phyloP scores from a whole-genome alignment of 2,329 filamentous ascomycete species.

The Nemania sp. region DNA sequence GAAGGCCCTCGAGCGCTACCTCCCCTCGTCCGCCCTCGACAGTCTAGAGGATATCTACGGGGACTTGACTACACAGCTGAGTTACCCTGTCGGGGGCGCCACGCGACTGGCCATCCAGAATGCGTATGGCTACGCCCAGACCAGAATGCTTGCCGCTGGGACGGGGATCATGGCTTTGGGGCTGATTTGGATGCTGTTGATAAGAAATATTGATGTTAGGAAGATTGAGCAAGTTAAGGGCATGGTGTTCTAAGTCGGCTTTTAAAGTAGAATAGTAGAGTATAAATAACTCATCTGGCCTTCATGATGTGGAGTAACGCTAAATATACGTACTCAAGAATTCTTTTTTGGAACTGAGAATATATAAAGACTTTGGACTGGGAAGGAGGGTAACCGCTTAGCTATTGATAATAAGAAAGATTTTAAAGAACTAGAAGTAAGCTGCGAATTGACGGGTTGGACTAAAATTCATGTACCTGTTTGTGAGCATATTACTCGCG shows the following conservation, averaged over 20 bases:
- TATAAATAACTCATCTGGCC: not conserved
- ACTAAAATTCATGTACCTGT: too few relatives aligned
- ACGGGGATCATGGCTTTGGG: slow-evolving; percentile 19
- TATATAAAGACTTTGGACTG: not conserved
- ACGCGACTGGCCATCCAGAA: slow-evolving; percentile 23
- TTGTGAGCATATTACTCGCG: too few relatives aligned
- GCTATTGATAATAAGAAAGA: not conserved
- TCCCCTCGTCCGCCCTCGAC: slow-evolving; percentile 52
- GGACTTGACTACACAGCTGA: slow-evolving; percentile 18
- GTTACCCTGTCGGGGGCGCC: slow-evolving; percentile 22
- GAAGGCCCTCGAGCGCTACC: slow-evolving; percentile 58
- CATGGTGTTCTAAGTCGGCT: slow-evolving; percentile 14
- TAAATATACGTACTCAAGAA: not conserved
- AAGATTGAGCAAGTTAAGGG: slow-evolving; percentile 27
- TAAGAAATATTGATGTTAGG: slow-evolving; percentile 29
- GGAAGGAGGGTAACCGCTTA: not conserved
- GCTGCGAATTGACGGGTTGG: too few relatives aligned
- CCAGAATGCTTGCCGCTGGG: slow-evolving; percentile 20
- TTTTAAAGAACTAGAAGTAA: not conserved
- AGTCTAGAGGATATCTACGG: slow-evolving; percentile 19
- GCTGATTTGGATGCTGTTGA: slow-evolving; percentile 23
- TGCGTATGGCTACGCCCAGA: slow-evolving; percentile 22
- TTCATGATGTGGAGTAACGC: not conserved
- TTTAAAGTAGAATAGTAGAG: not conserved
- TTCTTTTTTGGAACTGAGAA: too few relatives aligned